A percentile compares a stretch with the other conserved stretches of the same genome.
Evolutionary conservation across 2,329 filamentous ascomycete genomes (phyloP).

Genomic region (Basipetospora chlamydospora): DNA sequence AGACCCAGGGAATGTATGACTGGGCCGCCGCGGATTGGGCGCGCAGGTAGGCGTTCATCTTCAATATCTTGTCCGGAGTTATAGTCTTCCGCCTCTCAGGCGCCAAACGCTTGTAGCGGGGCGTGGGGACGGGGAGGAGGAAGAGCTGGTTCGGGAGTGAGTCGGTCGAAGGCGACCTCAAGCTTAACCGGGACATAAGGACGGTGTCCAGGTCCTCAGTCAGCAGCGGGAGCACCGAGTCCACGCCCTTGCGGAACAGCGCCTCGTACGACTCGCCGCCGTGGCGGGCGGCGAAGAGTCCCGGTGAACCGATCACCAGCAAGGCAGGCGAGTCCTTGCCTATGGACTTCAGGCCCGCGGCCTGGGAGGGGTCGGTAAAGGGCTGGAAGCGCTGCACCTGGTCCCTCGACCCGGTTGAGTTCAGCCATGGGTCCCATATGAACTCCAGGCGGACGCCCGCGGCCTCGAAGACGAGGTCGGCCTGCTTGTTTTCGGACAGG

Average conservation of each 20-base stretch:
- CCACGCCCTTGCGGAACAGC: conserved; percentile 29
- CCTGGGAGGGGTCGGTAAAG: conserved; percentile 10
- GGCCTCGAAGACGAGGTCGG: conserved; percentile 24
- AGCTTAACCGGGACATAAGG: conserved; percentile 1
- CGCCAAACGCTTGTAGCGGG: conserved; percentile 28
- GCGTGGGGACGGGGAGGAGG: conserved; percentile 30
- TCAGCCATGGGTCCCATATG: conserved; percentile 52
- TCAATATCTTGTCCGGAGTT: conserved; percentile 29
- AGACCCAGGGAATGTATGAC: conserved; percentile 34
- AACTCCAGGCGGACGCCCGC: conserved; percentile 36
- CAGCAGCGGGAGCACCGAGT: conserved; percentile 24
- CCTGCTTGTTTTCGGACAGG: conserved; percentile 23
- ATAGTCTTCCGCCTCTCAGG: conserved; percentile 25
- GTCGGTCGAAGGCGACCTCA: not conserved
- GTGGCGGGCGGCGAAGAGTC: conserved; percentile 39
- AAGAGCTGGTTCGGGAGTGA: conserved; percentile 11
- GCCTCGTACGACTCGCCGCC: conserved; percentile 28
- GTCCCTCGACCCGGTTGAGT: conserved; percentile 13
- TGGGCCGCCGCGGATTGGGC: conserved; percentile 23
- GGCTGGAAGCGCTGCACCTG: conserved; percentile 23
- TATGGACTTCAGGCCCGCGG: conserved; percentile 9
- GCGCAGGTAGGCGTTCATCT: conserved; percentile 37
- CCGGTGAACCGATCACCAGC: conserved; percentile 36
- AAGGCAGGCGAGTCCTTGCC: conserved; percentile 23
- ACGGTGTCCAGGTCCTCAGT: conserved; percentile 10